Evolutionary conservation across 108 stramenopile species (phyloP).

Genomic region (Aurantiochytrium sp.): DNA sequence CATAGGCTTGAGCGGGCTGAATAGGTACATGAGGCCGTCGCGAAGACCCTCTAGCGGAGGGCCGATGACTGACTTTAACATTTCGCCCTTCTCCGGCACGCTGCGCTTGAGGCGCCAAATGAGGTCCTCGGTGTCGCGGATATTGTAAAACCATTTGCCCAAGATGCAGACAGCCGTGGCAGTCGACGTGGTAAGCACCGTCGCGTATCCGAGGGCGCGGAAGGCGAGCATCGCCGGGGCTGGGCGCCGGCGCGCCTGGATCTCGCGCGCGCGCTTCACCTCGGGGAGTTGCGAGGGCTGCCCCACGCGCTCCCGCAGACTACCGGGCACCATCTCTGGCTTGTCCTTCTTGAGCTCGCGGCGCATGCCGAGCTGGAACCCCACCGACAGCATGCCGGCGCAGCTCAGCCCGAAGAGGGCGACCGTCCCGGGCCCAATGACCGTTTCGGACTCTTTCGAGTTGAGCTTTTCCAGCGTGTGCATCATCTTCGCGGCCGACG

Average conservation of each 20-base stretch:
- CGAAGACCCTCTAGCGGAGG: constrained; percentile 16
- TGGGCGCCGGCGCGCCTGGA: background rate
- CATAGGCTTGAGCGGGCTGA: background rate
- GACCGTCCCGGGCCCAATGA: background rate
- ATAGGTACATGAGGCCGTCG: background rate
- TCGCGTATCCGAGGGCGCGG: constrained; percentile 4
- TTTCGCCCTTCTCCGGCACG: background rate
- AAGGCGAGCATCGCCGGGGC: background rate
- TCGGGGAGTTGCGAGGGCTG: background rate
- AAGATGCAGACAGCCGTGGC: background rate
- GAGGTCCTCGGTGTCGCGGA: background rate
- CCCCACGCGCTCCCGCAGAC: background rate
- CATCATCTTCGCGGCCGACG: background rate
- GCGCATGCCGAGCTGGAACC: background rate
- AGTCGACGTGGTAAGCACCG: background rate
- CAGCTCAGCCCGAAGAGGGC: background rate
- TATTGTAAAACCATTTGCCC: background rate
- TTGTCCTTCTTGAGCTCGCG: constrained; percentile 25
- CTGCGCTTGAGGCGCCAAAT: constrained; percentile 20
- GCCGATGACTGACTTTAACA: background rate
- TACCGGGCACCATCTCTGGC: background rate
- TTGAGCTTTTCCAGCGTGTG: background rate
- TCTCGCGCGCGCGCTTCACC: background rate
- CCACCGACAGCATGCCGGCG: background rate
- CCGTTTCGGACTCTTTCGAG: background rate